Percentiles rank a stretch among this genome's conserved stretches.
These are phyloP conservation scores for Physcomitrium patens DNA, from an alignment of 225 moss, liverwort and hornwort genomes.

Conservation along the genomic window DNA sequence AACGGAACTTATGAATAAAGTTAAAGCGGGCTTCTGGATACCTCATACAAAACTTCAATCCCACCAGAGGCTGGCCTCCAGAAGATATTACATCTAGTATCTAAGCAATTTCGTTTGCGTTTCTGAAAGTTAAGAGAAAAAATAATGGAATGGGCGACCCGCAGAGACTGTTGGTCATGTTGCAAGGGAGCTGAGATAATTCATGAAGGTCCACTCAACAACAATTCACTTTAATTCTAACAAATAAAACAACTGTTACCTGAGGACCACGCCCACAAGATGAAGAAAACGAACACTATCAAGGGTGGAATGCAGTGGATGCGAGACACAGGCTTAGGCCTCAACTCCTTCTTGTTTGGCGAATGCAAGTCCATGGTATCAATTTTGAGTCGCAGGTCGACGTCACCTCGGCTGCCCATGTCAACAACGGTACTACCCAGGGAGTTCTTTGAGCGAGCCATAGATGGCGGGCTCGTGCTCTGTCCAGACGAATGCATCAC, in stretches of 20 bases:
- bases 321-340: constrained; percentile 32
- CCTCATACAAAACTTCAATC: too few relatives aligned
- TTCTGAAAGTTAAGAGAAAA: too few relatives aligned
- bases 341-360: constrained; percentile 32
- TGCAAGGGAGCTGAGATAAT: too few relatives aligned
- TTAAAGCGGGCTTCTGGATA: too few relatives aligned
- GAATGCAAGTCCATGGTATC: constrained; percentile 34
- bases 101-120: too few relatives aligned
- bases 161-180: too few relatives aligned
- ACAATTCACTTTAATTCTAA: too few relatives aligned
- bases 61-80: too few relatives aligned
- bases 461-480: constrained; percentile 2
- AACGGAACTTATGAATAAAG: too few relatives aligned
- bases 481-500: constrained; percentile 9
- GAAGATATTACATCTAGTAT: too few relatives aligned
- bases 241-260: constrained; percentile 15
- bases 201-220: not conserved
- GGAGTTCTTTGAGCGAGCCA: constrained; percentile 25
- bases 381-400: constrained; percentile 33
- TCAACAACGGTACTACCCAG: constrained; percentile 38
- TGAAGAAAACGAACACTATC: constrained; percentile 46
- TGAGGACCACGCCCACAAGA: constrained; percentile 51
- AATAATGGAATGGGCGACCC: too few relatives aligned
- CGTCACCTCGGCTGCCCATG: constrained; percentile 28
- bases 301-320: constrained; percentile 52